These are phyloP conservation scores for Aphanomyces invadans DNA, from an alignment of 352 stramenopile genomes.

Conservation along the genomic window DNA sequence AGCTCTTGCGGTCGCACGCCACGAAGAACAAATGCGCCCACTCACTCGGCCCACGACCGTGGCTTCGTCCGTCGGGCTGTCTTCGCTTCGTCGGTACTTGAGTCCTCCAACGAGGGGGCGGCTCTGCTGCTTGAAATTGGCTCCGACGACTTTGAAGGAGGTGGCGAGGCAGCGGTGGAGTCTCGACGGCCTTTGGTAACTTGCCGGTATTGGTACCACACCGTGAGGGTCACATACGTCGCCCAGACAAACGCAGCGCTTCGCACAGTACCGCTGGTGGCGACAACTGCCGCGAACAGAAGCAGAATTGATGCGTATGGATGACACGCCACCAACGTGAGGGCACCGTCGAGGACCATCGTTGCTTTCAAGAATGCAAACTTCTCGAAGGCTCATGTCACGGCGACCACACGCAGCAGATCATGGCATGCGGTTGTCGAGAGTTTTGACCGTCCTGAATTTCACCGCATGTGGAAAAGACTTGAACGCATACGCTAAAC, in stretches of 20 bases:
- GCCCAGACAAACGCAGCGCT: constrained; percentile 9
- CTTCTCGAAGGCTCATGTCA: background rate
- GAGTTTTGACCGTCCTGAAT: no score
- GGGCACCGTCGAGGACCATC: background rate
- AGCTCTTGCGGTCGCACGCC: no score
- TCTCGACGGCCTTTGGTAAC: constrained; percentile 1
- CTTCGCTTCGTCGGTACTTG: background rate
- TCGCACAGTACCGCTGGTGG: background rate
- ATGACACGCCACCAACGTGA: background rate
- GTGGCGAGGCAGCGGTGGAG: background rate
- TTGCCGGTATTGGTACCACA: constrained; percentile 24
- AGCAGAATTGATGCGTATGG: background rate
- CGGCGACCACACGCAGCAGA: background rate
- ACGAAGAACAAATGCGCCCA: no score
- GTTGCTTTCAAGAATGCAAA: background rate
- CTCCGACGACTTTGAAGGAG: background rate
- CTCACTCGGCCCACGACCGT: background rate
- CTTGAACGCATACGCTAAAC: no score
- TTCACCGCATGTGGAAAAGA: no score
- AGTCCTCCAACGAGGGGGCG: background rate
- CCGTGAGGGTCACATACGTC: constrained; percentile 15
- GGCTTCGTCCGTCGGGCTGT: background rate
- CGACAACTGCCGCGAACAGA: constrained; percentile 4
- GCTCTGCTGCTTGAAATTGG: background rate
- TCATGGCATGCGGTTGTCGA: no score